phyloP scores from a whole-genome alignment of 495 filamentous ascomycete genomes.

The Aspergillus asperescens region DNA sequence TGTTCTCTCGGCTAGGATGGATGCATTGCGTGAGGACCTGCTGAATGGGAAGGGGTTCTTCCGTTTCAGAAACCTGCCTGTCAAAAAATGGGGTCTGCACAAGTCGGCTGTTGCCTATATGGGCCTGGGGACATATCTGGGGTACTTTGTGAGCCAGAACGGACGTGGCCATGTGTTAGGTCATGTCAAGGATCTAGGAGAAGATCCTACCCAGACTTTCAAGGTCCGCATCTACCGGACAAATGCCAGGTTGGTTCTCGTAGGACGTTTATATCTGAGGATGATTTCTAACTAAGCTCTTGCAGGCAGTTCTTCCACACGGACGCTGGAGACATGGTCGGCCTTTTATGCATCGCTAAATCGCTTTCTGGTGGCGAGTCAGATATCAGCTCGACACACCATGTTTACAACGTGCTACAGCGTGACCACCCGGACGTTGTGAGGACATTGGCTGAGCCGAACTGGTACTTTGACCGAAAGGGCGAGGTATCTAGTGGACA shows the following conservation, averaged over 20 bases:
- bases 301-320: constrained; percentile 60
- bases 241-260: constrained; percentile 60
- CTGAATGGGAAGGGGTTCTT: constrained; percentile 84
- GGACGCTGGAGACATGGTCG: constrained; percentile 56
- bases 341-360: constrained; percentile 46
- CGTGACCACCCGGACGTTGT: constrained; percentile 69
- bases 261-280: too few species aligned
- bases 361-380: constrained; percentile 49
- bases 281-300: constrained; percentile 8
- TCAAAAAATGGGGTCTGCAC: constrained; percentile 62
- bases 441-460: constrained; percentile 61
- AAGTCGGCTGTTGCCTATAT: constrained; percentile 86
- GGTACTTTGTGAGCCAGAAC: constrained; percentile 83
- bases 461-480: constrained; percentile 94
- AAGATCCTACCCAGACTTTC: constrained; percentile 73
- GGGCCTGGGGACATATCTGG: constrained; percentile 77
- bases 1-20: constrained; percentile 51
- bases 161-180: constrained; percentile 78
- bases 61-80: constrained; percentile 76
- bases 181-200: constrained; percentile 85
- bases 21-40: constrained; percentile 58
- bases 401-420: constrained; percentile 72
- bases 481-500: constrained; percentile 70
- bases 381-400: constrained; percentile 53
- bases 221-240: constrained; percentile 84